These are phyloP conservation scores for Hericium erinaceus DNA, from an alignment of 768 basidiomycete species.

Conservation along the genomic window DNA sequence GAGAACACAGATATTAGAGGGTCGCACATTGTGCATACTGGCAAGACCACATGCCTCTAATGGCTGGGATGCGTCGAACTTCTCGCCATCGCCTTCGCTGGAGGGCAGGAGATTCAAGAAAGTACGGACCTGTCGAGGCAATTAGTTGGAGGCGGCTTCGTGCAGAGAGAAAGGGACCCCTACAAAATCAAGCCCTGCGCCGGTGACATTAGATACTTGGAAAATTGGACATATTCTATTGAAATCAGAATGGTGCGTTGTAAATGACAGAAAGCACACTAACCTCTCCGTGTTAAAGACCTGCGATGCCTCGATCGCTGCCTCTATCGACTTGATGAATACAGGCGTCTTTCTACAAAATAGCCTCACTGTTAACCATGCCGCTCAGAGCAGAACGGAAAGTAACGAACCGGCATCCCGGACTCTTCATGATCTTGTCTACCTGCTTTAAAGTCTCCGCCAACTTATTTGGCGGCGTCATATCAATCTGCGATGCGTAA, in stretches of 20 bases:
- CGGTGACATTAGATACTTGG: slow-evolving; percentile 89
- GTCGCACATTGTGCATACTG: neutral
- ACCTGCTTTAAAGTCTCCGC: slow-evolving; percentile 91
- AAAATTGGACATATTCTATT: slow-evolving; percentile 82
- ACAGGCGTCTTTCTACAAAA: slow-evolving; percentile 63
- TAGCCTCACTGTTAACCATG: neutral
- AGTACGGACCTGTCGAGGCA: slow-evolving; percentile 53
- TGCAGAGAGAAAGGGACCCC: slow-evolving; percentile 12
- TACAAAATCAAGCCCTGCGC: slow-evolving; percentile 79
- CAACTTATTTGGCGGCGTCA: slow-evolving; percentile 90
- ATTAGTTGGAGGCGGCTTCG: neutral
- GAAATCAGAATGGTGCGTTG: neutral
- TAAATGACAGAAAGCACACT: slow-evolving; percentile 8
- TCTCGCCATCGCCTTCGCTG: slow-evolving; percentile 74
- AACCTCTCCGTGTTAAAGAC: slow-evolving; percentile 69
- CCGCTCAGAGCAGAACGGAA: too few relatives aligned
- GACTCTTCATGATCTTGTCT: slow-evolving; percentile 83
- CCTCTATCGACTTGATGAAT: slow-evolving; percentile 75
- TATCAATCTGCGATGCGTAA: slow-evolving; percentile 60
- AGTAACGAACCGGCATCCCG: slow-evolving; percentile 70
- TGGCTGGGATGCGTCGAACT: slow-evolving; percentile 72
- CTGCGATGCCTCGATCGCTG: slow-evolving; percentile 69
- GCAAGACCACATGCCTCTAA: slow-evolving; percentile 45
- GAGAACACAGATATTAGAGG: slow-evolving; percentile 1
- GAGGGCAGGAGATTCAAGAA: slow-evolving; percentile 89